Conservation (phyloP, 2,329 filamentous ascomycete genomes). For the Leptographium flavum region DNA sequence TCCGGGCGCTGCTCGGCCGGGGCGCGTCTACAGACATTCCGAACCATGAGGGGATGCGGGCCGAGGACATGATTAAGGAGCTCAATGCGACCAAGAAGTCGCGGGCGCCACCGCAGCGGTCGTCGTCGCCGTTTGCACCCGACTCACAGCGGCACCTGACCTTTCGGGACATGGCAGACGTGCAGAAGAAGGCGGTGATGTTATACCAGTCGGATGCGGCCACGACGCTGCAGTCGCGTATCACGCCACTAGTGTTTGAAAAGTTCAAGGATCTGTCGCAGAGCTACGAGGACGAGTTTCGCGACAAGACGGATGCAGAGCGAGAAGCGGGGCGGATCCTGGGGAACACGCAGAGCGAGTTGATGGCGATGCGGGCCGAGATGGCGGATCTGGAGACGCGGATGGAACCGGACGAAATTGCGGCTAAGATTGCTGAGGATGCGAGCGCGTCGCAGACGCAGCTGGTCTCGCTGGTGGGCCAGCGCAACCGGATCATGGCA, state of each 20-base stretch:
- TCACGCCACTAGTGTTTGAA: slow-evolving; percentile 54
- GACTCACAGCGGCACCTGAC: slow-evolving; percentile 43
- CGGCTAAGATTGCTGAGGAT: slow-evolving; percentile 34
- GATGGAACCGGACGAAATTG: slow-evolving; percentile 40
- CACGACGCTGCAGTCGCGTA: slow-evolving; percentile 53
- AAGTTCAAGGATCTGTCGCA: slow-evolving; percentile 57
- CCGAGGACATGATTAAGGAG: slow-evolving; percentile 69
- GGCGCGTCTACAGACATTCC: slow-evolving; percentile 72
- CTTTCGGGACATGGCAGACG: slow-evolving; percentile 35
- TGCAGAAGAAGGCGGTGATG: slow-evolving; percentile 24
- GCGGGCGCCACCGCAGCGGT: slow-evolving; percentile 52
- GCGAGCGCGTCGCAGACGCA: slow-evolving; percentile 28
- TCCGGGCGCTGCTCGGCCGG: slow-evolving; percentile 63
- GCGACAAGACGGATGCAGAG: slow-evolving; percentile 57
- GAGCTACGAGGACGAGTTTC: slow-evolving; percentile 61
- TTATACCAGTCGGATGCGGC: slow-evolving; percentile 49
- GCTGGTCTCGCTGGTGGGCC: slow-evolving; percentile 21
- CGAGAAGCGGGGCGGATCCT: slow-evolving; percentile 53
- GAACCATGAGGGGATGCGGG: slow-evolving; percentile 70
- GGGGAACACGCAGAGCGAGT: slow-evolving; percentile 52
- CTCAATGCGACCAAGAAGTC: slow-evolving; percentile 56
- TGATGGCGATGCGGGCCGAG: slow-evolving; percentile 44
- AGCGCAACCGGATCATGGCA: slow-evolving; percentile 38
- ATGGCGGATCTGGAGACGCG: slow-evolving; percentile 41
- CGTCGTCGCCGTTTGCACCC: slow-evolving; percentile 57